Base-by-base conservation (phyloP, 306 rosid genomes). In the Psophocarpus tetragonolobus region DNA sequence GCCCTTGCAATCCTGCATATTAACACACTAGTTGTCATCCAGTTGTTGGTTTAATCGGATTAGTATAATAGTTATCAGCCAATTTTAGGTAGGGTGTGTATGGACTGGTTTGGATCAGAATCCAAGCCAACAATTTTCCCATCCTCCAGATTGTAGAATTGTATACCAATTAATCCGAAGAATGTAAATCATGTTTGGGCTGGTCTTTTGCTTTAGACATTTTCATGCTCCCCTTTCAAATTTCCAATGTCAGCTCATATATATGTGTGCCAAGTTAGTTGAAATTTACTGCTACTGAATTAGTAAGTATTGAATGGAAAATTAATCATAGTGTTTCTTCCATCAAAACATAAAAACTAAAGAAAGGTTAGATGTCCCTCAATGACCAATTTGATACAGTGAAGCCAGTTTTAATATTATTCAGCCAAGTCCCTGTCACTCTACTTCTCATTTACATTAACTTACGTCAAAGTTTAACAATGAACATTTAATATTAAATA, bases 71-170 rank as follows among this genome's bases (percentile, higher is more conserved):
- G 30, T 17, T 71, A 33, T n/a, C 45, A 71, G 3, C 20, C 35
- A 17, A 6, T 30, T 71, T 17, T 35, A 17, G 64, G 18, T 26
- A 13, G 38, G 65, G 63, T 12, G 38, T 58, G 6, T 14, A 24
- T 44, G 57, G 73, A 12, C 38, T 42, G 39, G 12, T 67, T 67
- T 68, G 38, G 73, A 42, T 39, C 39, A 42, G 57, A 42, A 68
- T 38, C 56, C 73, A 42, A 42, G 13, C 23, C 23, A n/a, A 36
- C 56, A 44, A 5, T 24, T 68, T 39, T 42, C 29, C 8, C 39
- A 68, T 68, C 73, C 56, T 48, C 73, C 8, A 42, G 42, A n/a
- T n/a, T n/a, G n/a, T n/a, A n/a, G n/a, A n/a, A n/a, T n/a, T n/a
- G n/a, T n/a, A n/a, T n/a, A n/a, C n/a, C n/a, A n/a, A n/a, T n/a